These are phyloP conservation scores for Suillus tomentosus DNA, from an alignment of 768 basidiomycete species.

Conservation along the genomic window DNA sequence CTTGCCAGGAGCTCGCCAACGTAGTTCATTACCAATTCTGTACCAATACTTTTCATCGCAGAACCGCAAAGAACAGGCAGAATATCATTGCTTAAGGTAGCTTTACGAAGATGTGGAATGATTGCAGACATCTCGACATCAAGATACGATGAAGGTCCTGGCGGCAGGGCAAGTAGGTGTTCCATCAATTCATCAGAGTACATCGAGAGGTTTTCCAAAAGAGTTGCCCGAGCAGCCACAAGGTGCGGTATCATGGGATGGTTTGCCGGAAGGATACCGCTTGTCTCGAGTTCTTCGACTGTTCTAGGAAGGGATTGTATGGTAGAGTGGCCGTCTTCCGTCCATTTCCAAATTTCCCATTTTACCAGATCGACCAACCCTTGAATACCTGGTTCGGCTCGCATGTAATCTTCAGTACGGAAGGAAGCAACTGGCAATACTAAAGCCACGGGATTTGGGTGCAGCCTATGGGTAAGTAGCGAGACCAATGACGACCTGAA, in stretches of 20 bases:
- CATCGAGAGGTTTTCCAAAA: conserved; percentile 82
- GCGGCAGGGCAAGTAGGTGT: conserved; percentile 55
- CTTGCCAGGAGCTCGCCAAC: conserved; percentile 78
- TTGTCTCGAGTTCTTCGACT: conserved; percentile 42
- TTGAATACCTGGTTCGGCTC: conserved; percentile 82
- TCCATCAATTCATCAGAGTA: conserved; percentile 83
- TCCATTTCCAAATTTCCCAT: conserved; percentile 84
- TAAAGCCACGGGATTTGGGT: conserved; percentile 69
- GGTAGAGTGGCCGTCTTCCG: conserved; percentile 46
- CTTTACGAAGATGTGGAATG: conserved; percentile 64
- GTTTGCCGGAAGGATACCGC: conserved; percentile 47
- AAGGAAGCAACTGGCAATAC: conserved; percentile 82
- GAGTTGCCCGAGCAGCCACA: conserved; percentile 61
- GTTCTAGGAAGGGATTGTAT: conserved; percentile 53
- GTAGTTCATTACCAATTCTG: conserved; percentile 79
- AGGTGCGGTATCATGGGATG: conserved; percentile 76
- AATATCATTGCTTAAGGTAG: conserved; percentile 64
- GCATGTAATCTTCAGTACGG: conserved; percentile 59
- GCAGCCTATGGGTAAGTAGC: conserved; percentile 71
- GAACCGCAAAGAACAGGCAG: conserved; percentile 85
- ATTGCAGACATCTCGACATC: conserved; percentile 54
- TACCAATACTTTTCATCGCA: conserved; percentile 79
- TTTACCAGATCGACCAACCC: conserved; percentile 82
- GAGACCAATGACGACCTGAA: conserved; percentile 73
- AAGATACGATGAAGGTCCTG: conserved; percentile 65